Conservation (phyloP, 352 stramenopile species). For the Globisporangium nagaii region DNA sequence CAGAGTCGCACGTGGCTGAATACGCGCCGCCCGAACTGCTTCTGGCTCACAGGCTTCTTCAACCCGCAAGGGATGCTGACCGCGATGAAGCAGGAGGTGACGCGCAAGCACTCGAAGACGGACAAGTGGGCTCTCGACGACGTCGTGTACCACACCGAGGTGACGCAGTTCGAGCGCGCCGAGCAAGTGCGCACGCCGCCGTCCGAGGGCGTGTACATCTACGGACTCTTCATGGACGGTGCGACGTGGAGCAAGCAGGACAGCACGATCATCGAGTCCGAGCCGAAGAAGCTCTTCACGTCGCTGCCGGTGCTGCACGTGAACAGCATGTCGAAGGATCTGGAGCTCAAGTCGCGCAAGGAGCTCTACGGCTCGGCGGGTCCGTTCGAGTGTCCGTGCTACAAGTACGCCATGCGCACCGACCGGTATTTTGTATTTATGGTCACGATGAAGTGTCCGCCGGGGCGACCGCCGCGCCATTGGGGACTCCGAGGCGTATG, state of each 20-base stretch:
- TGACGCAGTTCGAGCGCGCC: slow-evolving; percentile 91
- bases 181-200: slow-evolving; percentile 89
- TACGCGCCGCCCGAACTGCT: slow-evolving; percentile 91
- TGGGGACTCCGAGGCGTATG: slow-evolving; percentile 93
- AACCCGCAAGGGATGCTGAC: slow-evolving; percentile 98
- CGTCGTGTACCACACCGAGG: slow-evolving; percentile 96
- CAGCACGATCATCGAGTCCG: slow-evolving; percentile 91
- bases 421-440: slow-evolving; percentile 97
- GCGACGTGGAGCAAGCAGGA: slow-evolving; percentile 94
- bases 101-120: slow-evolving; percentile 93
- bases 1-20: slow-evolving; percentile 96
- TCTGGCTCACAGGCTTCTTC: slow-evolving; percentile 98
- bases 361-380: slow-evolving; percentile 90
- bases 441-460: slow-evolving; percentile 88
- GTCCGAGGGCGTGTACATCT: slow-evolving; percentile 95
- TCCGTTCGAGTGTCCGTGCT: slow-evolving; percentile 94
- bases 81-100: slow-evolving; percentile 99
- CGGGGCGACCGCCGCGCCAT: slow-evolving; percentile 88
- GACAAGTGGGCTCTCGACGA: slow-evolving; percentile 98
- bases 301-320: slow-evolving; percentile 95
- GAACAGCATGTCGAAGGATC: slow-evolving; percentile 92
- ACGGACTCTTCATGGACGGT: slow-evolving; percentile 97
- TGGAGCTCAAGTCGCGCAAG: slow-evolving; percentile 90
- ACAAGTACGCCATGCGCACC: slow-evolving; percentile 95
- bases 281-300: slow-evolving; percentile 96